Base-by-base conservation (phyloP, 495 filamentous ascomycete genomes). In the Daldinia concentrica region DNA sequence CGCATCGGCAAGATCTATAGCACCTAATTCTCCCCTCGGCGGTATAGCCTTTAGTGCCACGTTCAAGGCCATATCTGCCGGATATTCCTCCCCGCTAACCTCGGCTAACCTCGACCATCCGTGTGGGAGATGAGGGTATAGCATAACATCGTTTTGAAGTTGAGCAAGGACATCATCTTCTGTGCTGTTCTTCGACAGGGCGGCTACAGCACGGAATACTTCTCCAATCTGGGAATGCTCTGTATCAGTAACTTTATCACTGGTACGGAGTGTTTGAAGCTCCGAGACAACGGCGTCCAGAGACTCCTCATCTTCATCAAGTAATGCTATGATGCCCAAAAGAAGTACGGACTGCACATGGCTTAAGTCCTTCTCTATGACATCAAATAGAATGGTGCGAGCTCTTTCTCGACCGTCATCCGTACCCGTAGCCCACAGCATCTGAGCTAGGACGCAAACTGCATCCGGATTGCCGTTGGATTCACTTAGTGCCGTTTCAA, bases 371-470 rank as follows among this genome's bases (percentile, higher is more conserved):
- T 75, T 84, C 73, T 94, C 91, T 15, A 97, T 89, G 57, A 90
- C 82, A 14, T 89, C 89, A 72, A 97, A 93, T 22, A 98, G 80
- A 64, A 95, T 87, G 55, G 96, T 89, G 5, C 92, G 86, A 12
- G 95, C 93, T 62, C 93, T 87, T 45, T 85, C 86, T 43, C 89
- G 85, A 55, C 94, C 91, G 12, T 91, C 88, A 7, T 91, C 88
- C 1, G 88, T 89, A 26, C 92, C 94, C 75, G 91, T 94, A 3
- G 93, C 93, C 94, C 95, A 99, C 6, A 98, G 85, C 3, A 98
- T 90, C 76, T 98, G 92, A 2, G 94, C 90, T 8, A 98, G 85
- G 15, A 97, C 85, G 74, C 94, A 97, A 15, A 94, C 89, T 4
- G 95, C 91, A 77, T 99, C 93, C 2, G 95, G 92, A 60, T 92